Conservation (phyloP, 75 land plant species). For the Ceratopteris richardii region DNA sequence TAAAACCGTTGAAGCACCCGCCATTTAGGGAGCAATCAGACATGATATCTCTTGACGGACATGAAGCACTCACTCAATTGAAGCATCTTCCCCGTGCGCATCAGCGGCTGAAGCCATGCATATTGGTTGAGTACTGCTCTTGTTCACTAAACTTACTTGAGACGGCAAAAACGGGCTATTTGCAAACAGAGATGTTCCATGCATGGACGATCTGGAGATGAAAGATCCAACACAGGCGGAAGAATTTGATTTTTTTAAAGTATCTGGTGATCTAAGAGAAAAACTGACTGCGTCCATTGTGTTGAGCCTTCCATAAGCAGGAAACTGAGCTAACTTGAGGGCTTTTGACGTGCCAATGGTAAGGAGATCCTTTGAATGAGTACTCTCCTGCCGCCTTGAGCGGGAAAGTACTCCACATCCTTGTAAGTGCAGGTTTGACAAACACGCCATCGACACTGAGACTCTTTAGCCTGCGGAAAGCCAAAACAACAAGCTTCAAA, state of each 20-base stretch:
- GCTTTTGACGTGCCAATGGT: no score
- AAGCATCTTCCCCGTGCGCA: background rate
- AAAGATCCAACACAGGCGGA: no score
- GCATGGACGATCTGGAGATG: background rate
- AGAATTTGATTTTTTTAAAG: background rate
- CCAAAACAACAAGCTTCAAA: no score
- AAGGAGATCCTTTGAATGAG: no score
- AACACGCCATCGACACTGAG: no score
- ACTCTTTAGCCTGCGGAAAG: no score
- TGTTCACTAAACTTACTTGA: background rate
- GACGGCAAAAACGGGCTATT: background rate
- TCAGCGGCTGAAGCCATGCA: conserved; percentile 1
- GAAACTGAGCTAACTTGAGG: no score
- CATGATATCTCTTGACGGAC: background rate
- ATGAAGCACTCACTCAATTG: background rate
- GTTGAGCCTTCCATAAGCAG: background rate
- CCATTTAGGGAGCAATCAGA: background rate
- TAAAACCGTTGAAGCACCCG: background rate
- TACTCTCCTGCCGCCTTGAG: no score
- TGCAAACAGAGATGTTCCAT: background rate
- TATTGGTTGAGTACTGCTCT: background rate
- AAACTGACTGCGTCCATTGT: conserved; percentile 1
- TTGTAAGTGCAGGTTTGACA: no score
- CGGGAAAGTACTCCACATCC: no score
- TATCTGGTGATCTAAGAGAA: background rate